Percentiles rank a stretch among this genome's conserved stretches.
Evolutionary conservation across 257 asterid species (phyloP).

Genomic region (Paulownia fortunei): DNA sequence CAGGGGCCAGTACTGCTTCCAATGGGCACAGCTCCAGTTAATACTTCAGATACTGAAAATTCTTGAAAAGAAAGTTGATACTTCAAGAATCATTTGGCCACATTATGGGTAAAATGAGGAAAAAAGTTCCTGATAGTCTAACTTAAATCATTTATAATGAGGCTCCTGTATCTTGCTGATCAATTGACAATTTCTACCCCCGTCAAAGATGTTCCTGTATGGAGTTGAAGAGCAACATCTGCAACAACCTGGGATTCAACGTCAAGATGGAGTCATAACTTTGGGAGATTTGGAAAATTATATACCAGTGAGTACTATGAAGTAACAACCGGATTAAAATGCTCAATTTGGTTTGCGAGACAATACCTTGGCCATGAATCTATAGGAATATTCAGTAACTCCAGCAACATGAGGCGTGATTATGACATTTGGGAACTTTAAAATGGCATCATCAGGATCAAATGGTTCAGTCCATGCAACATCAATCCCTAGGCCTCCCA

Average conservation of each 20-base stretch:
- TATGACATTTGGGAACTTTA: constrained; percentile 80
- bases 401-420: constrained; percentile 97
- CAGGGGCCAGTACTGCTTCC: no score
- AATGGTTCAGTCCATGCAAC: constrained; percentile 98
- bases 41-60: not conserved
- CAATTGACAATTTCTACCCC: constrained; percentile 81
- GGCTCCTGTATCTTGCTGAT: constrained; percentile 30
- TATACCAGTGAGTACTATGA: not conserved
- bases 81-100: not conserved
- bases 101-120: not conserved
- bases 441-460: constrained; percentile 81
- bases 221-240: constrained; percentile 83
- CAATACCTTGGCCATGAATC: constrained; percentile 91
- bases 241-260: constrained; percentile 71
- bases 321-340: not conserved
- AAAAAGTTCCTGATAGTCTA: not conserved
- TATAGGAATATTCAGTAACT: constrained; percentile 75
- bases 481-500: constrained; percentile 96
- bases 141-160: not conserved
- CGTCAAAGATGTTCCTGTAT: constrained; percentile 52
- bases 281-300: not conserved
- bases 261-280: not conserved
- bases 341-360: not conserved
- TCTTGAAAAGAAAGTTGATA: not conserved
- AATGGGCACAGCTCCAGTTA: no score